Percentiles rank a stretch among this genome's conserved stretches.
Conservation (phyloP, 2,329 filamentous ascomycete genomes). For the Aureobasidium sp. region DNA sequence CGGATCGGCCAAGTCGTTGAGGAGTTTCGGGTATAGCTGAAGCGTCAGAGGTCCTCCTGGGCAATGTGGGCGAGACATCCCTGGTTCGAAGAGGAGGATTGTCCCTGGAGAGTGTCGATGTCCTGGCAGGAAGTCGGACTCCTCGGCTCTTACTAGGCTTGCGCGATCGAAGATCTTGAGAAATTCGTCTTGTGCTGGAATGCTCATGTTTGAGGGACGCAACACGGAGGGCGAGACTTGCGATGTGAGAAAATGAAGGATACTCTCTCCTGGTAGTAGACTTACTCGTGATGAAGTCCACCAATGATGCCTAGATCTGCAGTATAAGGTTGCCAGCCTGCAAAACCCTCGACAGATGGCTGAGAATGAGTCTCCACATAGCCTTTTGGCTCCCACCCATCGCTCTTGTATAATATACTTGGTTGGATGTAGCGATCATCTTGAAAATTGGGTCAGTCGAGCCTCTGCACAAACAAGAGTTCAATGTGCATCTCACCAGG, state of each 20-base stretch:
- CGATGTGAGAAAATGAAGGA: background rate
- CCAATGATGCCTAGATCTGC: background rate
- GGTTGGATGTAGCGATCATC: background rate
- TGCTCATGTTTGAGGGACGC: background rate
- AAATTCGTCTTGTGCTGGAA: background rate
- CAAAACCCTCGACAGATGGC: background rate
- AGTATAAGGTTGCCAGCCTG: background rate
- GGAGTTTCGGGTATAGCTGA: background rate
- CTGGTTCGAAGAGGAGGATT: background rate
- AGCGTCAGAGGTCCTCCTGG: background rate
- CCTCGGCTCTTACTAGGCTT: background rate
- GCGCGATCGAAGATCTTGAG: background rate
- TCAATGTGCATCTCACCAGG: background rate
- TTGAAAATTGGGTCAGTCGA: background rate
- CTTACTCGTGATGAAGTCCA: conserved; percentile 7
- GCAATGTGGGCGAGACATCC: background rate
- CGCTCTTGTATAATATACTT: background rate
- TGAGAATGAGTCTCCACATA: background rate
- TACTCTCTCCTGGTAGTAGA: background rate
- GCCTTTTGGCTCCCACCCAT: conserved; percentile 1
- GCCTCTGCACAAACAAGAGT: background rate
- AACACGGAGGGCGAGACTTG: background rate
- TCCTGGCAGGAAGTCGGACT: background rate
- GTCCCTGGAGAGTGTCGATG: background rate
- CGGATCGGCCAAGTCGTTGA: background rate